phyloP scores from a whole-genome alignment of 192 early-diverging fungal species.

The Phycomyces blakesleeanus region DNA sequence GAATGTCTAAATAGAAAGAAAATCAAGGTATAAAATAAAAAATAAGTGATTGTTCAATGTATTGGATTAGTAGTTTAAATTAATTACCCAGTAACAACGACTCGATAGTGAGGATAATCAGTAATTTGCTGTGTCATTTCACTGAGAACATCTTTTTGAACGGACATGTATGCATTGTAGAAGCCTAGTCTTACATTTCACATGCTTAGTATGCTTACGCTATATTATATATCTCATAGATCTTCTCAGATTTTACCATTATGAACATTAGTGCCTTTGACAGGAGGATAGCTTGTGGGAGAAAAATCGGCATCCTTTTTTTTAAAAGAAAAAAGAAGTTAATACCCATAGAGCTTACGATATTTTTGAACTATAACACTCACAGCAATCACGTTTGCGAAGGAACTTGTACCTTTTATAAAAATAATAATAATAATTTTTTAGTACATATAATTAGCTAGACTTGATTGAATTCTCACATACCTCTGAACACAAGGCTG shows the following conservation, averaged over 20 bases:
- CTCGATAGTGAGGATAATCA: slow-evolving; percentile 8
- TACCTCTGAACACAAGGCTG: slow-evolving; percentile 23
- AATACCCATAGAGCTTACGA: no score
- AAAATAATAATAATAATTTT: no score
- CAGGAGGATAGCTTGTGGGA: slow-evolving; percentile 13
- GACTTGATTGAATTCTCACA: no score
- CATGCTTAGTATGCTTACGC: no score
- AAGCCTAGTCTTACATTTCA: no score
- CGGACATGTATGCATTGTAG: no score
- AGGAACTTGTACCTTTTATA: no score
- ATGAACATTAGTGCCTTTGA: slow-evolving; percentile 18
- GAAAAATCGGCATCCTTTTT: slow-evolving; percentile 16
- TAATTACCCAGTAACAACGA: slow-evolving; percentile 21
- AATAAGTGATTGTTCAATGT: not conserved
- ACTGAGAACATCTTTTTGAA: not conserved
- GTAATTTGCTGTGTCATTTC: not conserved
- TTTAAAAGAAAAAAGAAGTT: not conserved
- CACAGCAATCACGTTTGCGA: no score
- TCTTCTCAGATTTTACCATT: no score
- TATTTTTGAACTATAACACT: no score
- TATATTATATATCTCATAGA: no score
- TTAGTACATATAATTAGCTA: slow-evolving; percentile 4
- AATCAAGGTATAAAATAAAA: not conserved
- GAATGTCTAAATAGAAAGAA: slow-evolving; percentile 18
- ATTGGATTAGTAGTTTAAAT: not conserved